Evolutionary conservation across 768 basidiomycete species (phyloP).

Genomic region (Strobilomyces echinocephalus): DNA sequence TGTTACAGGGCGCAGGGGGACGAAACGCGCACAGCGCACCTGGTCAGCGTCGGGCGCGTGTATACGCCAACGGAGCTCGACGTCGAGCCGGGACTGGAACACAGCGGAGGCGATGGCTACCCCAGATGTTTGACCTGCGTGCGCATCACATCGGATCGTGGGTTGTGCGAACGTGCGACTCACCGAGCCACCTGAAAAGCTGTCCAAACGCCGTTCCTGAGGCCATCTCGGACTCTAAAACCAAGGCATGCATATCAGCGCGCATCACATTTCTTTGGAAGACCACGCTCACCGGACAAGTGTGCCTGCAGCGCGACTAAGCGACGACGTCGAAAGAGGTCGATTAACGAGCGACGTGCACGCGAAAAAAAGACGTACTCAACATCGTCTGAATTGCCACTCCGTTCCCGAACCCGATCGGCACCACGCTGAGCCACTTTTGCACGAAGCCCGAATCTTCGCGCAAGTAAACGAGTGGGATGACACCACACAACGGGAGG

Average conservation of each 20-base stretch:
- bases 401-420: too few species aligned
- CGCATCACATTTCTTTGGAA: neutral
- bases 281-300: neutral
- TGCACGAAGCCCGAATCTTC: too few species aligned
- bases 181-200: slow-evolving; percentile 20
- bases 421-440: too few species aligned
- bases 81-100: too few species aligned
- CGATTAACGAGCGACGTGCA: too few species aligned
- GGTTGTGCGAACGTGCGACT: neutral
- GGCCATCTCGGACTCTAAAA: slow-evolving; percentile 17
- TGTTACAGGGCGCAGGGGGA: neutral
- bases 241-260: neutral
- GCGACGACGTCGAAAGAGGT: too few species aligned
- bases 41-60: slow-evolving; percentile 7
- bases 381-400: neutral
- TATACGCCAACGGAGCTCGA: slow-evolving; percentile 14
- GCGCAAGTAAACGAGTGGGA: slow-evolving; percentile 30
- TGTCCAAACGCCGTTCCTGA: slow-evolving; percentile 23
- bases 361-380: neutral
- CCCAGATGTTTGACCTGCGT: slow-evolving; percentile 18
- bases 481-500: slow-evolving; percentile 33
- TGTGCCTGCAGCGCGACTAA: neutral
- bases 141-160: neutral
- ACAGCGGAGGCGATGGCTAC: slow-evolving; percentile 10
- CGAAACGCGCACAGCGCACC: neutral